phyloP scores from a whole-genome alignment of 2,329 filamentous ascomycete species.

The Colletotrichum gigasporum region DNA sequence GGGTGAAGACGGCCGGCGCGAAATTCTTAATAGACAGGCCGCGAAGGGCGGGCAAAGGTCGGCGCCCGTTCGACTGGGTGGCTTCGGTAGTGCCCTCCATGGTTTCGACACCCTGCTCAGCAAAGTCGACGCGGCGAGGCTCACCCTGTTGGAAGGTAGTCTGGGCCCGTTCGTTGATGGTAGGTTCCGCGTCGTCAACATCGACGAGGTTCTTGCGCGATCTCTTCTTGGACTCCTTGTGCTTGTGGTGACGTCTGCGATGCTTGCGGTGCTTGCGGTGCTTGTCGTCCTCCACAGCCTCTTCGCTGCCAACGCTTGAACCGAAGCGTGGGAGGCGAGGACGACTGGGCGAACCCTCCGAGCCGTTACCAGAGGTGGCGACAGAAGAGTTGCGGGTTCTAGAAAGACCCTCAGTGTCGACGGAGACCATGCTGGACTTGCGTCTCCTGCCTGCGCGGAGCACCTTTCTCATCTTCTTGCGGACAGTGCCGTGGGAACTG shows the following conservation, averaged over 20 bases:
- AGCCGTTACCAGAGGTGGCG: conserved; percentile 48
- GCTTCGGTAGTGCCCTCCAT: conserved; percentile 40
- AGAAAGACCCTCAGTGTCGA: conserved; percentile 57
- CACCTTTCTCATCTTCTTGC: conserved; percentile 79
- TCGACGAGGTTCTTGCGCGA: conserved; percentile 46
- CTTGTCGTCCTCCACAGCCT: conserved; percentile 57
- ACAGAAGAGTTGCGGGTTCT: conserved; percentile 53
- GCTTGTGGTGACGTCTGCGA: conserved; percentile 49
- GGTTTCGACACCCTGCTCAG: conserved; percentile 44
- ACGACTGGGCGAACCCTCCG: conserved; percentile 49
- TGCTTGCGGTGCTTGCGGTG: conserved; percentile 43
- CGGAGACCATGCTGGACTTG: conserved; percentile 80
- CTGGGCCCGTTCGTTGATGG: conserved; percentile 42
- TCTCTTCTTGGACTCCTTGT: conserved; percentile 56
- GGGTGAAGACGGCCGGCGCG: conserved; percentile 74
- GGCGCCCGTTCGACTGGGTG: conserved; percentile 37
- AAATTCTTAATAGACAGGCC: conserved; percentile 73
- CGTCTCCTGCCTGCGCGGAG: conserved; percentile 76
- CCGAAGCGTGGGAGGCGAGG: conserved; percentile 47
- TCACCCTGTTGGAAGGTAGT: conserved; percentile 46
- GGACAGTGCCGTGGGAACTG: conserved; percentile 68
- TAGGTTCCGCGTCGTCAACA: conserved; percentile 38
- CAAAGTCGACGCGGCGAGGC: conserved; percentile 69
- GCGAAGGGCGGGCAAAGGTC: conserved; percentile 65
- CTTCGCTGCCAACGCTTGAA: conserved; percentile 51